phyloP scores from a whole-genome alignment of 441 rosid species.

The Erodium trifolium region DNA sequence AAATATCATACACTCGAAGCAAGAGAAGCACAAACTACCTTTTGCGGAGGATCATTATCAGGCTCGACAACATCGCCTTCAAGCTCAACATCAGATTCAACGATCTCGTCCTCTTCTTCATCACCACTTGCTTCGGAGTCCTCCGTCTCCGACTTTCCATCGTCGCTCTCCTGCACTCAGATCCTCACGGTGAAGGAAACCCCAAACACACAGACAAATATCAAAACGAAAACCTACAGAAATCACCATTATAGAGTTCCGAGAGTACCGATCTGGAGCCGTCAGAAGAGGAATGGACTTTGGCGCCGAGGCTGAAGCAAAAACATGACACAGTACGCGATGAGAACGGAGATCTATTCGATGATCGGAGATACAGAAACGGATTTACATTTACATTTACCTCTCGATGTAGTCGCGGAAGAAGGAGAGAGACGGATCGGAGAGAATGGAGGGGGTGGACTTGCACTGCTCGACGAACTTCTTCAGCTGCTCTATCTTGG shows the following conservation, averaged over 20 bases:
- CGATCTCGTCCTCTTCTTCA: constrained; percentile 65
- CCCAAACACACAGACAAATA: background rate
- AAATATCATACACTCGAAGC: too few species aligned
- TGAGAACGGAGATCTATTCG: background rate
- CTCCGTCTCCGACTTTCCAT: constrained; percentile 49
- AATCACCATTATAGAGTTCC: background rate
- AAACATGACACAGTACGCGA: constrained; percentile 3
- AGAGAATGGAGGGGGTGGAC: constrained; percentile 69
- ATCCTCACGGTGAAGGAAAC: background rate
- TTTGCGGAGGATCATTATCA: constrained; percentile 90
- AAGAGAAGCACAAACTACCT: constrained; percentile 30
- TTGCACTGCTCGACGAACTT: constrained; percentile 65
- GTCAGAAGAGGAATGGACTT: constrained; percentile 50
- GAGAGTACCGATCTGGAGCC: constrained; percentile 45
- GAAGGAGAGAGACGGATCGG: constrained; percentile 76
- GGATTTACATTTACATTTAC: constrained; percentile 21
- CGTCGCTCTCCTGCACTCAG: constrained; percentile 54
- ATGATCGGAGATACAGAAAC: too few species aligned
- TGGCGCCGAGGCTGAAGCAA: constrained; percentile 72
- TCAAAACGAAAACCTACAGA: background rate
- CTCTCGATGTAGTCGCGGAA: constrained; percentile 89
- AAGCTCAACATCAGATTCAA: constrained; percentile 85
- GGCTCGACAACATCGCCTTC: constrained; percentile 86
- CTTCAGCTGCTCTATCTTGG: constrained; percentile 66
- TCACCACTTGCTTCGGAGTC: constrained; percentile 33